A percentile compares a stretch with the other conserved stretches of the same genome.
phyloP scores from a whole-genome alignment of 2,329 filamentous ascomycete species.

The Fusarium anguioides region DNA sequence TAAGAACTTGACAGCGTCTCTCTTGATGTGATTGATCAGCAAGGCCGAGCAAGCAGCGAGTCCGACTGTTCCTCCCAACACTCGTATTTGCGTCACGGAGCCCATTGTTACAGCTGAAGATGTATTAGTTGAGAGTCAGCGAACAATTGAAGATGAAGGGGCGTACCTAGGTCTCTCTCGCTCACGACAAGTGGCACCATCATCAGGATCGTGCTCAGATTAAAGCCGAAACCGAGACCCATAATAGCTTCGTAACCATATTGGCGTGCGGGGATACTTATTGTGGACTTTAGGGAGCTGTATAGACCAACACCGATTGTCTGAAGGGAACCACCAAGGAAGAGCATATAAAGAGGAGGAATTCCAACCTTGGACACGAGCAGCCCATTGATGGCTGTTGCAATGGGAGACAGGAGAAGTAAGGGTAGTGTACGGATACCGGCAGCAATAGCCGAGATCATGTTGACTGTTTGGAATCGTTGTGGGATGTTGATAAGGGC shows the following conservation, averaged over 20 bases:
- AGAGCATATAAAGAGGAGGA: slow-evolving; percentile 24
- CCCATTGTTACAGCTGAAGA: slow-evolving; percentile 32
- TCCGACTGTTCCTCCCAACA: slow-evolving; percentile 32
- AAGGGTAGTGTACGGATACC: slow-evolving; percentile 20
- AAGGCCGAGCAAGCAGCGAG: slow-evolving; percentile 17
- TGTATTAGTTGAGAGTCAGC: neutral
- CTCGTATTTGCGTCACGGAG: slow-evolving; percentile 21
- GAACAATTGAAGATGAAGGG: rapidly evolving
- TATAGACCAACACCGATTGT: slow-evolving; percentile 26
- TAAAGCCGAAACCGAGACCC: slow-evolving; percentile 31
- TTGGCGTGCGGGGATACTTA: neutral
- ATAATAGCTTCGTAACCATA: slow-evolving; percentile 31
- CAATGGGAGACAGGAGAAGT: slow-evolving; percentile 23
- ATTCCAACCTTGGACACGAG: slow-evolving; percentile 19
- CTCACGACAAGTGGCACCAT: slow-evolving; percentile 19
- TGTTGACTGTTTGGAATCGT: slow-evolving; percentile 22
- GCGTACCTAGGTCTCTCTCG: slow-evolving; percentile 13
- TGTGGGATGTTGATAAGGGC: slow-evolving; percentile 32
- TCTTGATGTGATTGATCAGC: slow-evolving; percentile 2
- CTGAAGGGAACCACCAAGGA: slow-evolving; percentile 13
- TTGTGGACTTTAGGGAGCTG: slow-evolving; percentile 12
- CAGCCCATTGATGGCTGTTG: slow-evolving; percentile 17
- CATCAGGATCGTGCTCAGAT: slow-evolving; percentile 22
- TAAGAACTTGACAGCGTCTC: neutral
- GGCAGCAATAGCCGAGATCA: slow-evolving; percentile 10